Conservation (phyloP, 495 filamentous ascomycete genomes). For the Talaromyces wortmannii region DNA sequence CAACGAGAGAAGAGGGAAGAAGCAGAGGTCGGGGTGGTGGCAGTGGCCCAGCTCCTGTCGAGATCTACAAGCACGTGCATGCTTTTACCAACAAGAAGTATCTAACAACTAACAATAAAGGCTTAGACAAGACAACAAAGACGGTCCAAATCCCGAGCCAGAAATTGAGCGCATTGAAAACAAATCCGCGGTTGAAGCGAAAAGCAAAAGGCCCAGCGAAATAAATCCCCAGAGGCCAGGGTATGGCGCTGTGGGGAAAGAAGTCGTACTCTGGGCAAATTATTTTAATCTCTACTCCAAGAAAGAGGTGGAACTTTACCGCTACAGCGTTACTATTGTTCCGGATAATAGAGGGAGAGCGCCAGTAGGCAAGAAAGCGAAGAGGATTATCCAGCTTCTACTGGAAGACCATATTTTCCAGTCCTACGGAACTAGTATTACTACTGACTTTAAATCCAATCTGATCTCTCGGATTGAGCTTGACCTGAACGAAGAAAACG, state of each 20-base stretch:
- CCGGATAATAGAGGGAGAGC: constrained; percentile 13
- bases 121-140: constrained; percentile 20
- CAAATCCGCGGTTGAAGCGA: background rate
- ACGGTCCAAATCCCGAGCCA: constrained; percentile 1
- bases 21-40: constrained; percentile 5
- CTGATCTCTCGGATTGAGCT: constrained; percentile 30
- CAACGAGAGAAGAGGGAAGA: background rate
- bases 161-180: background rate
- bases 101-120: constrained; percentile 21
- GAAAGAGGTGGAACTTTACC: constrained; percentile 25
- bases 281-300: constrained; percentile 46
- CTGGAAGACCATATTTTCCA: constrained; percentile 28
- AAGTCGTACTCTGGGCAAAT: constrained; percentile 56
- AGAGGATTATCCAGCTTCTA: constrained; percentile 42
- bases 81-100: constrained; percentile 9
- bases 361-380: constrained; percentile 45
- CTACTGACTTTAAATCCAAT: constrained; percentile 53
- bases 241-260: constrained; percentile 46
- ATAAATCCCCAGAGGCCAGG: constrained; percentile 36
- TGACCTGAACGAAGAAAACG: constrained; percentile 10
- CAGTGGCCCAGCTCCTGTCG: constrained; percentile 2
- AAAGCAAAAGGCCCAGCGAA: background rate
- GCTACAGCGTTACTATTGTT: constrained; percentile 25
- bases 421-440: constrained; percentile 24
- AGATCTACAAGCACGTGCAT: background rate